phyloP scores from a whole-genome alignment of 805 yeast species.

The Lipomyces spencermartinsiae region DNA sequence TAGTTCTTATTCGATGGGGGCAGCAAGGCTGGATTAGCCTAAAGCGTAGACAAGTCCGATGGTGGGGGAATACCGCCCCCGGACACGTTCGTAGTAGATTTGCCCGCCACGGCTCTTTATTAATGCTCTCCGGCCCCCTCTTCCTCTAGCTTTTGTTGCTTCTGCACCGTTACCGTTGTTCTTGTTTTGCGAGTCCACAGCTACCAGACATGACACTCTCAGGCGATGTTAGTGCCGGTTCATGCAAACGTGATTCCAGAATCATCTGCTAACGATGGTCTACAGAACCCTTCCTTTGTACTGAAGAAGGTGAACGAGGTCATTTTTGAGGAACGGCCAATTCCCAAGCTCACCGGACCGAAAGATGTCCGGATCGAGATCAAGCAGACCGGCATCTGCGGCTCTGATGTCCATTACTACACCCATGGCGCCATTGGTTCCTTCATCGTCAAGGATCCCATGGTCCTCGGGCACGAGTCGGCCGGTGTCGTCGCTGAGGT shows the following conservation, averaged over 20 bases:
- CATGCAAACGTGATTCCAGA: background rate
- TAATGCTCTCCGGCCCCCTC: background rate
- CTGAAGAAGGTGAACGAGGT: constrained; percentile 68
- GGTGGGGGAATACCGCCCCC: background rate
- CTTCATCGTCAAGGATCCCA: constrained; percentile 73
- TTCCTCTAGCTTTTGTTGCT: background rate
- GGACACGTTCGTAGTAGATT: background rate
- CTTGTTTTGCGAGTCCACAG: background rate
- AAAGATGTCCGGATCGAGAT: constrained; percentile 75
- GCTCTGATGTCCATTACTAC: constrained; percentile 72
- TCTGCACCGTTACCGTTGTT: constrained; percentile 6
- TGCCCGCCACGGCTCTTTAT: background rate
- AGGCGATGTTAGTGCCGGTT: constrained; percentile 1
- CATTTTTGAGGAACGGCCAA: constrained; percentile 67
- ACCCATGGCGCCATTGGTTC: constrained; percentile 80
- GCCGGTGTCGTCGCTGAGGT: constrained; percentile 76
- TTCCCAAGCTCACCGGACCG: constrained; percentile 66
- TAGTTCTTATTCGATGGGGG: background rate
- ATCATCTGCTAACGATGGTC: background rate
- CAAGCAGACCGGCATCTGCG: constrained; percentile 87
- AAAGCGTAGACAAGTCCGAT: background rate
- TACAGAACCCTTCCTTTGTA: constrained; percentile 58
- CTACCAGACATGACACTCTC: background rate
- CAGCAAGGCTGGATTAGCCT: background rate
- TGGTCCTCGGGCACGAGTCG: constrained; percentile 90